Base-by-base conservation (phyloP, 257 asterid genomes). In the Penstemon davidsonii region DNA sequence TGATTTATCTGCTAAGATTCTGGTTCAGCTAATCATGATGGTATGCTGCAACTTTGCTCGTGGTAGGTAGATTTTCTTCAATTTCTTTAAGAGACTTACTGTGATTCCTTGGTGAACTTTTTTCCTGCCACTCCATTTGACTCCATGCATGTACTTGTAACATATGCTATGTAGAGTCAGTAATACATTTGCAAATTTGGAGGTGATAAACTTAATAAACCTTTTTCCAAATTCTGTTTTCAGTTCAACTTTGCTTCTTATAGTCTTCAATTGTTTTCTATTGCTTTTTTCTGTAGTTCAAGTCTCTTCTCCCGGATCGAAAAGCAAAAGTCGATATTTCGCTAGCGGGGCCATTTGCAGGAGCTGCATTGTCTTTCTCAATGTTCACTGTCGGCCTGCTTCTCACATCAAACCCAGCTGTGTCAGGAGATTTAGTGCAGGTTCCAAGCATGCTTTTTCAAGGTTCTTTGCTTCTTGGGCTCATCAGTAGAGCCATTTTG, bases 401-500 rank as follows among this genome's bases (percentile, higher is more conserved):
- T 68, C 96, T 94, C 78, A 85, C 97, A 60, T 84, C 96, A 62
- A 87, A 87, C 75, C 95, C 96, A 70, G 72, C 80, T 50, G 85
- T 77, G 70, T 83, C 89, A 8, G 91, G 84, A 78, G 97, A 94
- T 71, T 77, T 94, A 73, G 80, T 94, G 68, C 97, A 87, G 86
- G 97, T 94, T 75, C 99, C 99, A 47, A 91, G 96, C 82, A 81
- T 77, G 76, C 96, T 94, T 78, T 94, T 94, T 66, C 97, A 94
- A 79, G 99, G 99, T 42, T 91, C 99, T 60, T 80, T 94, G 80
- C 92, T 94, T 83, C 97, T 94, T 78, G 99, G 99, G 62, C 92
- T 94, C 58, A 81, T 87, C 74, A 94, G 96, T 73, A 84, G 99
- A 78, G 85, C 85, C 55, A 45, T 80, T 61, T 89, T 91, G 41